Evolutionary conservation across 441 rosid species (phyloP), one percentile per base, ranked within the genome.

Genomic region (Isatis lusitanica): DNA sequence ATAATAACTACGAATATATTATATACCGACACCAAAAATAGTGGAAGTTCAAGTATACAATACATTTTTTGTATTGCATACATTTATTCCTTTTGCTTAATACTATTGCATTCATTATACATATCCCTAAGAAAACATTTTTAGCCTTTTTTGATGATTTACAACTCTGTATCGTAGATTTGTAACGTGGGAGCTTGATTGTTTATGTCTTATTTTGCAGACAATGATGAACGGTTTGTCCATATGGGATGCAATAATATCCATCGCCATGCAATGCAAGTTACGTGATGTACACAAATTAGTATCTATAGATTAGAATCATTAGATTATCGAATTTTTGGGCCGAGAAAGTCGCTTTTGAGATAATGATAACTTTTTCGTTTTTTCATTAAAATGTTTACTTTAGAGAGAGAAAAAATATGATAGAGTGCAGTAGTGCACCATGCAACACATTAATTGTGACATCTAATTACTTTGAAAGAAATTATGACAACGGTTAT

Each of bases 191-290:
- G 75, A 70, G 55, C 47, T 31, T 64, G 48, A 76, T 76, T 76
- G n/a, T 42, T n/a, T 56, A 75, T 42, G 65, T 50, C 35, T 38
- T 36, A 56, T 70, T 63, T 63, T 76, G 71, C 71, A 70, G 63
- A 36, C 63, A 57, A 57, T 76, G 76, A 70, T 70, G 80, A 48
- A 63, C 9, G 12, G 38, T 63, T 46, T 70, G 62, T 76, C 35
- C 80, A 76, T 76, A 76, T 70, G 68, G 17, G 9, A 70, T 64
- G 79, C 56, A 76, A 70, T 70, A 11, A 76, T 70, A 43, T 3
- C 75, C 48, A 46, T 63, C 70, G 79, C 79, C 79, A 76, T 64
- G 75, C 67, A 70, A 76, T 76, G 63, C 67, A 76, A 64, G 24
- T 57, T 70, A 76, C 79, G 75, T 76, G 64, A 35, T 61, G 36